Conservation (phyloP, 139 green algal species). For the Coelastrella sp. region DNA sequence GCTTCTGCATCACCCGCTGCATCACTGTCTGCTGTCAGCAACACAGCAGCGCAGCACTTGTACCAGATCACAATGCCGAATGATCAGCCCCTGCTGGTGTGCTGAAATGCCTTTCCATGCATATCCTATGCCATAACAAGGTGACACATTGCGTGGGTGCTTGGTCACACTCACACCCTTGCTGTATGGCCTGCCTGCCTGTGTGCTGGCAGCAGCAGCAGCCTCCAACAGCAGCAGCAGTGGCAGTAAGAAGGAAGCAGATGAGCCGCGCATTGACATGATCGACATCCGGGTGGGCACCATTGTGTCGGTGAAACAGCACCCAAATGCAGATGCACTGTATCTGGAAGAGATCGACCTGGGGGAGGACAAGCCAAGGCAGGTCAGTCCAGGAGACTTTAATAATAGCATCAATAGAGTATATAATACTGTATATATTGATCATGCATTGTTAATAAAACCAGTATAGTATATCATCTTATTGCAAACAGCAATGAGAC, state of each 20-base stretch:
- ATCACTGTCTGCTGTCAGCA: background rate
- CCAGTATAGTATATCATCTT: no score
- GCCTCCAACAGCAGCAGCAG: slow-evolving; percentile 42
- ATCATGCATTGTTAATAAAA: no score
- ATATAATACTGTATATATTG: background rate
- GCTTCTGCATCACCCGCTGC: background rate
- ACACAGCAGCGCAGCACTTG: no score
- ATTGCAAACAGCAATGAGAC: no score
- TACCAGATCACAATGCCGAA: no score
- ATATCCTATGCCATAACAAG: no score
- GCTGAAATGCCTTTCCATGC: no score
- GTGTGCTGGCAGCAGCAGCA: background rate
- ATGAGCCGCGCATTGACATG: slow-evolving; percentile 57
- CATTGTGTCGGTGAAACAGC: slow-evolving; percentile 81
- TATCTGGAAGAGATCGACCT: slow-evolving; percentile 98
- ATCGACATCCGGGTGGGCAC: slow-evolving; percentile 90
- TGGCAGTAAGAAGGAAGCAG: slow-evolving; percentile 37
- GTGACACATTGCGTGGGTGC: no score
- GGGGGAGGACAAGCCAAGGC: slow-evolving; percentile 85
- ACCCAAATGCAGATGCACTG: slow-evolving; percentile 92
- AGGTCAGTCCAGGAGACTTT: slow-evolving; percentile 42
- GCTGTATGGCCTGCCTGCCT: background rate
- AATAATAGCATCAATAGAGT: background rate
- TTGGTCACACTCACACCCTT: no score
- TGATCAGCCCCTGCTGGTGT: no score